A percentile compares a stretch with the other conserved stretches of the same genome.
These are phyloP conservation scores for Fusarium bactridioides DNA, from an alignment of 2,329 filamentous ascomycete species.

Conservation along the genomic window DNA sequence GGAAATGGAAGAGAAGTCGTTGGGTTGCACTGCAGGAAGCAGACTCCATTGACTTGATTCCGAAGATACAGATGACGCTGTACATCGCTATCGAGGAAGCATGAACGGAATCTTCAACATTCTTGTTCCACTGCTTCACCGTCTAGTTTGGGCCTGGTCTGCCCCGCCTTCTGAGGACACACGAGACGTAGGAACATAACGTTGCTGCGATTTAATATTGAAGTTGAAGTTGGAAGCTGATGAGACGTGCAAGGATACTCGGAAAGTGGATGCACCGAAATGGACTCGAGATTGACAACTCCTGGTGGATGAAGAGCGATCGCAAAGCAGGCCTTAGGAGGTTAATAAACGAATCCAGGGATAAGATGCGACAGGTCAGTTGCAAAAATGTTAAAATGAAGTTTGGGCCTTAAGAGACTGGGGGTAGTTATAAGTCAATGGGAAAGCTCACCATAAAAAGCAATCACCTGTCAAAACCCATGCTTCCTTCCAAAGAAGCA, in stretches of 20 bases:
- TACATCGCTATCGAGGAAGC: neutral
- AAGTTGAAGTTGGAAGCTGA: neutral
- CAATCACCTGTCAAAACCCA: conserved; percentile 4
- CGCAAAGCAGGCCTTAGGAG: neutral
- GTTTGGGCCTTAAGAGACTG: neutral
- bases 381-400: neutral
- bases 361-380: neutral
- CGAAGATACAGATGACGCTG: conserved; percentile 1
- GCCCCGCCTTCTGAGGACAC: conserved; percentile 11
- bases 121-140: conserved; percentile 1
- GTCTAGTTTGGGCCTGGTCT: neutral
- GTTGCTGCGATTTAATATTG: neutral
- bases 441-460: neutral
- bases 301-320: neutral
- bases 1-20: neutral
- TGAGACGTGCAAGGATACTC: neutral
- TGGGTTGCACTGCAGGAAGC: neutral
- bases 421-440: neutral
- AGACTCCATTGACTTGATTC: neutral
- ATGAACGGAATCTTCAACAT: neutral
- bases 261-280: conserved; percentile 5
- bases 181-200: conserved; percentile 9
- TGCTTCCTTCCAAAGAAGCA: conserved; percentile 23
- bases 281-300: neutral
- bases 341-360: neutral